Conservation (phyloP, 2,329 filamentous ascomycete genomes). For the Fusarium nurragi region DNA sequence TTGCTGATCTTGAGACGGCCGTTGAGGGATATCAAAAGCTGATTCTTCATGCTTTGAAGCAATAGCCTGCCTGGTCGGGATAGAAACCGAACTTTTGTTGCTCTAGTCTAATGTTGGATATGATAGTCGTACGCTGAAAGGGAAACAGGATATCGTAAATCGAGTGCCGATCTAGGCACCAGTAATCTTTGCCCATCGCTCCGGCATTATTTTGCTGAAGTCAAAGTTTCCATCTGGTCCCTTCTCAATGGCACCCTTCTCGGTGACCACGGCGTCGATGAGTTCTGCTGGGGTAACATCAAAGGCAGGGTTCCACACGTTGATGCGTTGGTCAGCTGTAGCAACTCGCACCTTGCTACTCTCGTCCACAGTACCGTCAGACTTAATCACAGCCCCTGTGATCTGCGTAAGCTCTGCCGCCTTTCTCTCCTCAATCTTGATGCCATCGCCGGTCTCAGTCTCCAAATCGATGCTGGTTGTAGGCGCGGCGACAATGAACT, state of each 20-base stretch:
- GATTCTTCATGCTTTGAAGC: slow-evolving; percentile 64
- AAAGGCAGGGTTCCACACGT: slow-evolving; percentile 97
- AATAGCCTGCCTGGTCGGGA: slow-evolving; percentile 31
- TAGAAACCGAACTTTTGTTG: slow-evolving; percentile 9
- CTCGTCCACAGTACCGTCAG: slow-evolving; percentile 71
- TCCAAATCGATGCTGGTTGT: slow-evolving; percentile 91
- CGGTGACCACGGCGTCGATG: slow-evolving; percentile 95
- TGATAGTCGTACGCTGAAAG: slow-evolving; percentile 27
- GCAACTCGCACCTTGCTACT: slow-evolving; percentile 75
- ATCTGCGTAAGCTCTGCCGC: slow-evolving; percentile 84
- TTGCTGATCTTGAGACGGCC: slow-evolving; percentile 78
- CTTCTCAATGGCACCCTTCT: slow-evolving; percentile 87
- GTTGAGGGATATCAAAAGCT: slow-evolving; percentile 82
- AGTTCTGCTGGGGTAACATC: slow-evolving; percentile 90
- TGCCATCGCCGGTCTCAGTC: slow-evolving; percentile 79
- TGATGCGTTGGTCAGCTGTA: slow-evolving; percentile 79
- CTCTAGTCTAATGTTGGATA: slow-evolving; percentile 41
- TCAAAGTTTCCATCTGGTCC: slow-evolving; percentile 74
- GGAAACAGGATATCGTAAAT: slow-evolving; percentile 13
- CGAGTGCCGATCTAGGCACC: slow-evolving; percentile 27
- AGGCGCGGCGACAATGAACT: slow-evolving; percentile 94
- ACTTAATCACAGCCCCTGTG: slow-evolving; percentile 75
- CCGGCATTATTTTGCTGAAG: slow-evolving; percentile 65
- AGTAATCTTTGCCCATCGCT: slow-evolving; percentile 58
- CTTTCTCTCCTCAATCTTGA: slow-evolving; percentile 90